Conservation (phyloP, 1,139 yeast species). For the Candida sp. region DNA sequence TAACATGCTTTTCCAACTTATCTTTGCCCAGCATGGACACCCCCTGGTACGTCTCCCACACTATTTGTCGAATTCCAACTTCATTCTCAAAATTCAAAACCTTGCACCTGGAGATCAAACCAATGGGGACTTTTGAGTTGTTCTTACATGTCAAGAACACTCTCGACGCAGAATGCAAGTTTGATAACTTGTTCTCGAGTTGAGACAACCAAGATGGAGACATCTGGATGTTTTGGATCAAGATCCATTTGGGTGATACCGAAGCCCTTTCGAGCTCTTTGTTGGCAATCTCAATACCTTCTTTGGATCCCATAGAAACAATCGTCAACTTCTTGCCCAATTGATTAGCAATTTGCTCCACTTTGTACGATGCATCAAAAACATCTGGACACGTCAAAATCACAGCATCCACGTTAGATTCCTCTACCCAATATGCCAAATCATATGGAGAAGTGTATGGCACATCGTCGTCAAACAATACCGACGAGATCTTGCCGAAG, state of each 20-base stretch:
- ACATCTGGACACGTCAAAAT: slow-evolving; percentile 66
- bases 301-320: slow-evolving; percentile 80
- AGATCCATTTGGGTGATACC: slow-evolving; percentile 63
- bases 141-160: slow-evolving; percentile 64
- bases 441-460: slow-evolving; percentile 16
- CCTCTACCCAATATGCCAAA: slow-evolving; percentile 24
- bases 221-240: slow-evolving; percentile 81
- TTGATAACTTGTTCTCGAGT: slow-evolving; percentile 50
- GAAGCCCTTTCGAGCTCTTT: slow-evolving; percentile 51
- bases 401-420: slow-evolving; percentile 33
- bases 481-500: slow-evolving; percentile 9
- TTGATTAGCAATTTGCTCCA: slow-evolving; percentile 47
- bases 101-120: slow-evolving; percentile 53
- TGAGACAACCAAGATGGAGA: slow-evolving; percentile 65
- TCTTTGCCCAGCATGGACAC: slow-evolving; percentile 22
- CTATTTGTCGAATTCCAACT: slow-evolving; percentile 59
- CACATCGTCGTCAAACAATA: slow-evolving; percentile 7
- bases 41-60: slow-evolving; percentile 45
- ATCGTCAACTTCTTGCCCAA: slow-evolving; percentile 31
- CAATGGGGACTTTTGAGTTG: slow-evolving; percentile 53
- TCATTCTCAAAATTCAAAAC: slow-evolving; percentile 63
- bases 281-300: slow-evolving; percentile 63
- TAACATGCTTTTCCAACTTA: slow-evolving; percentile 47
- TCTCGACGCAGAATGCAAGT: slow-evolving; percentile 39
- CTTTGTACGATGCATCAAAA: slow-evolving; percentile 65